phyloP scores from a whole-genome alignment of 2,329 filamentous ascomycete species.

The Aureobasidium subglaciale region DNA sequence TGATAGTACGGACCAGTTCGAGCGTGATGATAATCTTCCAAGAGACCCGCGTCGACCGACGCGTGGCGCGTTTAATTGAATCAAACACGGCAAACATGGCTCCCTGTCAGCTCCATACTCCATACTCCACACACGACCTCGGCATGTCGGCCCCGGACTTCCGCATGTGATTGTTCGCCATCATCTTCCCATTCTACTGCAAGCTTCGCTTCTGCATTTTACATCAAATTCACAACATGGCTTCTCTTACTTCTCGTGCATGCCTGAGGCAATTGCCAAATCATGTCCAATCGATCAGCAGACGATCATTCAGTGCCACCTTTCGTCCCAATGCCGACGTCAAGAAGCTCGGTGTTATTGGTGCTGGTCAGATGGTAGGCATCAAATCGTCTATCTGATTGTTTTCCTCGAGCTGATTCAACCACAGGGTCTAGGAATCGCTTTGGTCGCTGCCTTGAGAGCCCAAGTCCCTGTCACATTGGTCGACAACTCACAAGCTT shows the following conservation, averaged over 20 bases:
- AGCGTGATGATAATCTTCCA: background rate
- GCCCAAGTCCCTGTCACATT: conserved; percentile 78
- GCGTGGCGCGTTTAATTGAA: conserved; percentile 10
- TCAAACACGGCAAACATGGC: conserved; percentile 3
- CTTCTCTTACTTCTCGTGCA: background rate
- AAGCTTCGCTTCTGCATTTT: background rate
- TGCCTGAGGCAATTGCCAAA: background rate
- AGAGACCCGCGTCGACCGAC: background rate
- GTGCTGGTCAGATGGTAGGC: conserved; percentile 86
- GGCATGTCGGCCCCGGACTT: background rate
- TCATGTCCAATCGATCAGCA: background rate
- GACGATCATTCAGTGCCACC: conserved; percentile 58
- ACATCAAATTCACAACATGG: background rate
- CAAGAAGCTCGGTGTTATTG: conserved; percentile 83
- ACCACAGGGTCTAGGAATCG: conserved; percentile 81
- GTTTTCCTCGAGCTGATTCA: conserved; percentile 20
- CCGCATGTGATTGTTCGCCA: background rate
- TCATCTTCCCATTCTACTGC: background rate
- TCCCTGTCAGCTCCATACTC: background rate
- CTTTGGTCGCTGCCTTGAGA: conserved; percentile 81
- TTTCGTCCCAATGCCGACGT: conserved; percentile 45
- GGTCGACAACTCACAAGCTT: conserved; percentile 75
- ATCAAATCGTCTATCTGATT: conserved; percentile 19
- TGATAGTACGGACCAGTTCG: background rate
- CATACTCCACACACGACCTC: background rate